Evolutionary conservation across 129 eudicot species (phyloP).

Genomic region (Escallonia herrerae): DNA sequence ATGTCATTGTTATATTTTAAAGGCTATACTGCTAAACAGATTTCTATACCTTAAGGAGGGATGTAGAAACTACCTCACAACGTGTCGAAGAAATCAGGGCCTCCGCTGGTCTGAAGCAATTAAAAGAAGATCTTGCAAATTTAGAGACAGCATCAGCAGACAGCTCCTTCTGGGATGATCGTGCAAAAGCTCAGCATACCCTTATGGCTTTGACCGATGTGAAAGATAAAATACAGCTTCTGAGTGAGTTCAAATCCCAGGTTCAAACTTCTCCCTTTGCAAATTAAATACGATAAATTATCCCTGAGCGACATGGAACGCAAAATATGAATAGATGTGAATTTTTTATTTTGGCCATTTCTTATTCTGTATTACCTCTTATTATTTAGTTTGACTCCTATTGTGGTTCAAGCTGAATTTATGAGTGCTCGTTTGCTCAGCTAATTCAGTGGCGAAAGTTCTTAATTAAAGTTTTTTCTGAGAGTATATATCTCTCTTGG

Average conservation of each 20-base stretch:
- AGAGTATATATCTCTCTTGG: too few relatives aligned
- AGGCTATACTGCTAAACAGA: conserved; percentile 34
- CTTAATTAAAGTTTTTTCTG: too few relatives aligned
- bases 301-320: too few relatives aligned
- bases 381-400: too few relatives aligned
- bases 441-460: too few relatives aligned
- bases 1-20: conserved; percentile 8
- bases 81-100: conserved; percentile 83
- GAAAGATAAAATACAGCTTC: conserved; percentile 83
- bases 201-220: conserved; percentile 79
- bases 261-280: conserved; percentile 19
- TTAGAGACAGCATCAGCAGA: conserved; percentile 66
- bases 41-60: conserved; percentile 74
- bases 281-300: background rate
- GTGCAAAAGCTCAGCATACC: conserved; percentile 81
- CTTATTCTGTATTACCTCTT: too few relatives aligned
- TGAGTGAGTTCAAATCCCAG: conserved; percentile 71
- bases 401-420: too few relatives aligned
- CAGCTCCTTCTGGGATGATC: conserved; percentile 90
- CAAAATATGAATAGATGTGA: too few relatives aligned
- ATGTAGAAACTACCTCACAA: conserved; percentile 52
- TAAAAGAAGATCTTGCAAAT: conserved; percentile 63
- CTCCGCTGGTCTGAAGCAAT: conserved; percentile 71
- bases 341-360: too few relatives aligned
- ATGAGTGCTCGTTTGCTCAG: too few relatives aligned